phyloP scores from a whole-genome alignment of 2,329 filamentous ascomycete species.

The Sclerotinia subarctica region DNA sequence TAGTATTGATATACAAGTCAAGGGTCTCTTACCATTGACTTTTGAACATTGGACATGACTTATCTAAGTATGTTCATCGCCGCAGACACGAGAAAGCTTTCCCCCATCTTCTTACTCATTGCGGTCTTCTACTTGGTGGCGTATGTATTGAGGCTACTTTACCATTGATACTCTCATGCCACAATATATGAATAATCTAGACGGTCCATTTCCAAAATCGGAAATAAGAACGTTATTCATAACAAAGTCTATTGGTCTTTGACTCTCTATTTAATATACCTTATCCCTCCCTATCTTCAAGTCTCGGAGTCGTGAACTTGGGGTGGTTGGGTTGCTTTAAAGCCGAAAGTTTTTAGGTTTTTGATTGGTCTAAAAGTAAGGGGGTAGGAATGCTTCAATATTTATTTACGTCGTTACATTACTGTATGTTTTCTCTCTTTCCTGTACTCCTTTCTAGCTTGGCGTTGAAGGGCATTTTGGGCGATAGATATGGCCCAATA shows the following conservation, averaged over 20 bases:
- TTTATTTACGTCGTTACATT: neutral
- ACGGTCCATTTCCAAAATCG: neutral
- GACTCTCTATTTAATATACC: neutral
- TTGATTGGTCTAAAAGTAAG: neutral
- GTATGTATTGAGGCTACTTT: conserved; percentile 12
- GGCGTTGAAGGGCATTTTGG: neutral
- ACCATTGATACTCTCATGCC: neutral
- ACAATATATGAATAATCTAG: conserved; percentile 13
- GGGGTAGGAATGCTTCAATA: neutral
- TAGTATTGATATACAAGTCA: neutral
- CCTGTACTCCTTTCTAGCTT: neutral
- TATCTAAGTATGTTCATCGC: neutral
- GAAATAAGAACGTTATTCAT: neutral
- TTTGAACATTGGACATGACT: neutral
- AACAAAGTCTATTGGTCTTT: neutral
- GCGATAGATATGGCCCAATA: neutral
- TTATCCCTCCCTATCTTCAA: neutral
- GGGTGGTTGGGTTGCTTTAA: neutral
- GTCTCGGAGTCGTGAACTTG: conserved; percentile 4
- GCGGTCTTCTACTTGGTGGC: neutral
- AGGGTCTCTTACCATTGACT: neutral
- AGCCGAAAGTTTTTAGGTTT: no score
- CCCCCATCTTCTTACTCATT: neutral
- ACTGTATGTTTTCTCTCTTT: neutral
- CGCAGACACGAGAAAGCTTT: conserved; percentile 8